Percentiles rank a stretch among this genome's conserved stretches.
phyloP scores from a whole-genome alignment of 2,329 filamentous ascomycete genomes.

The Coleophoma cylindrospora region DNA sequence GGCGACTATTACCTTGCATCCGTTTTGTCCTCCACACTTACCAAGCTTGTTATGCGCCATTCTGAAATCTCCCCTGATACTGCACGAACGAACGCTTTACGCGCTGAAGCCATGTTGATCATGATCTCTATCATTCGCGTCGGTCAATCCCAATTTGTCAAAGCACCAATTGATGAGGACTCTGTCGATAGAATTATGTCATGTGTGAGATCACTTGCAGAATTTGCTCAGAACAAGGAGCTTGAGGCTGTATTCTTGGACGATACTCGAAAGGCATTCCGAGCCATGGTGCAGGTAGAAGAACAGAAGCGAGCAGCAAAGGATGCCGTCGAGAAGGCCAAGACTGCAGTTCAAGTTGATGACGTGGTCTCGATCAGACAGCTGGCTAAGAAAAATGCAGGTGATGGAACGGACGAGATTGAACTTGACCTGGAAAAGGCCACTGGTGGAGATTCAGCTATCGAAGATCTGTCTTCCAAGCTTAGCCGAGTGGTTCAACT shows the following conservation, averaged over 20 bases:
- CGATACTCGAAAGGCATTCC: conserved; percentile 92
- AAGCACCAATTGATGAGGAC: conserved; percentile 94
- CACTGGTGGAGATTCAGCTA: conserved; percentile 79
- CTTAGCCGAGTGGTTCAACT: conserved; percentile 94
- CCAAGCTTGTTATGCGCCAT: conserved; percentile 96
- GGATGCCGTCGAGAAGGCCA: conserved; percentile 87
- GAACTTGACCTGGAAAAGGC: conserved; percentile 90
- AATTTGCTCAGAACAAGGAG: conserved; percentile 85
- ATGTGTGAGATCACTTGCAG: conserved; percentile 85
- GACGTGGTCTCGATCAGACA: conserved; percentile 92
- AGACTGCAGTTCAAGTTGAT: conserved; percentile 91
- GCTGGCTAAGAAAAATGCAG: conserved; percentile 82
- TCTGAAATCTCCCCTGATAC: conserved; percentile 84
- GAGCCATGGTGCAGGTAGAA: conserved; percentile 93
- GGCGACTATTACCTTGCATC: conserved; percentile 96
- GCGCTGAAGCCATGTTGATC: conserved; percentile 97
- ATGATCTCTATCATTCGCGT: conserved; percentile 99
- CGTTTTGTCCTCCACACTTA: conserved; percentile 91
- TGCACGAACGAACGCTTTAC: conserved; percentile 86
- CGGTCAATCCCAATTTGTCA: conserved; percentile 97
- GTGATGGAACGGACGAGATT: conserved; percentile 78
- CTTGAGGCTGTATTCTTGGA: conserved; percentile 90
- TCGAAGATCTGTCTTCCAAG: conserved; percentile 88
- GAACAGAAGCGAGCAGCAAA: conserved; percentile 97
- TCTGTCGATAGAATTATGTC: conserved; percentile 99